Conservation (phyloP, 2,329 filamentous ascomycete species). For the Ceratocystis albifundus region DNA sequence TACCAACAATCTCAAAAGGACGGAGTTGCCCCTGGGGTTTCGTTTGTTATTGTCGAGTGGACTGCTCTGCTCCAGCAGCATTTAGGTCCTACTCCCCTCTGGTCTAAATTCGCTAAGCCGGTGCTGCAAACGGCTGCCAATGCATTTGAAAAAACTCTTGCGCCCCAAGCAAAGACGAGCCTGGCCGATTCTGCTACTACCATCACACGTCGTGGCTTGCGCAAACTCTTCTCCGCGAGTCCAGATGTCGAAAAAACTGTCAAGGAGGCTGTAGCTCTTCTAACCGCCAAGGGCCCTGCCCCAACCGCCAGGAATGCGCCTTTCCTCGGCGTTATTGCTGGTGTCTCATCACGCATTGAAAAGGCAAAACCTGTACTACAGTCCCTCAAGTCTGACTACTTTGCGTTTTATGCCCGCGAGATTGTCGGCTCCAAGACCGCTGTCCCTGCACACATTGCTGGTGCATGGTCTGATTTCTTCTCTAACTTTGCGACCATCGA, state of each 20-base stretch:
- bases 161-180: conserved; percentile 49
- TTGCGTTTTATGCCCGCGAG: conserved; percentile 75
- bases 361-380: conserved; percentile 48
- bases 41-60: conserved; percentile 88
- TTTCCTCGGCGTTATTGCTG: conserved; percentile 74
- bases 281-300: conserved; percentile 56
- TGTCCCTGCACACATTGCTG: conserved; percentile 60
- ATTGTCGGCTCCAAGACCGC: conserved; percentile 65
- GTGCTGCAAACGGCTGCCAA: conserved; percentile 59
- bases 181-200: conserved; percentile 64
- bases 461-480: conserved; percentile 74
- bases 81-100: conserved; percentile 49
- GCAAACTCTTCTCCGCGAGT: conserved; percentile 54
- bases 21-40: conserved; percentile 64
- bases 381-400: conserved; percentile 57
- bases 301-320: conserved; percentile 59
- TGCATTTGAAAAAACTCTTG: conserved; percentile 65
- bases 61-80: conserved; percentile 67
- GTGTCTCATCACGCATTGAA: conserved; percentile 65
- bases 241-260: conserved; percentile 50
- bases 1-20: conserved; percentile 63
- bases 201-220: conserved; percentile 66
- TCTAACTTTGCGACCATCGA: conserved; percentile 57
- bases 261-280: conserved; percentile 48
- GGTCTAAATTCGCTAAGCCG: conserved; percentile 53